Conservation (phyloP, 164 flowering plant species). For the Vitis vinifera region DNA sequence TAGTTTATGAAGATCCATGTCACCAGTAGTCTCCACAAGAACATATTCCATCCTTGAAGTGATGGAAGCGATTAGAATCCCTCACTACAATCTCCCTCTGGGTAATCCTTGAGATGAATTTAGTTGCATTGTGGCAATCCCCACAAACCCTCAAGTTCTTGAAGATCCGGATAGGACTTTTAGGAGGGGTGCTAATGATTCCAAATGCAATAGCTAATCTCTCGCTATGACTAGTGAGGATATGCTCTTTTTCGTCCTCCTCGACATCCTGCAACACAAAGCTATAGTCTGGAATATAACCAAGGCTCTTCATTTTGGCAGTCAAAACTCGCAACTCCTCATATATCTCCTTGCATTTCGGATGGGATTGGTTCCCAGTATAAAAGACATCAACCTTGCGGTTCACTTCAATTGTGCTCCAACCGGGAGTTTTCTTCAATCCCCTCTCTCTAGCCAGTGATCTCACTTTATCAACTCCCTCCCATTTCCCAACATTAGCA, state of each 20-base stretch:
- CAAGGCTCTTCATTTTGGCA: constrained; percentile 55
- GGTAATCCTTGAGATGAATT: too few relatives aligned
- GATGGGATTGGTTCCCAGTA: constrained; percentile 59
- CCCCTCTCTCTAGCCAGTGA: constrained; percentile 57
- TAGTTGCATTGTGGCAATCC: constrained; percentile 9
- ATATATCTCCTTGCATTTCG: constrained; percentile 42
- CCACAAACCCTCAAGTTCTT: constrained; percentile 73
- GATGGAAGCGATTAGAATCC: neutral
- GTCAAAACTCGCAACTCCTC: constrained; percentile 37
- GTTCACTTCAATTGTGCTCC: constrained; percentile 65
- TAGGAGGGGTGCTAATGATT: constrained; percentile 50
- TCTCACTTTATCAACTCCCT: constrained; percentile 55
- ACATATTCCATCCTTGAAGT: neutral
- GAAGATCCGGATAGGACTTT: constrained; percentile 46
- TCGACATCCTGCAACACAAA: constrained; percentile 77
- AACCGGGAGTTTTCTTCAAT: constrained; percentile 71
- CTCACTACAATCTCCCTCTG: too few relatives aligned
- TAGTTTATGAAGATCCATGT: too few relatives aligned
- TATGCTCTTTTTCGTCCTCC: constrained; percentile 70
- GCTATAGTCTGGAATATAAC: constrained; percentile 62
- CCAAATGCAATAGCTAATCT: constrained; percentile 71
- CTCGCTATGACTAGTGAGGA: constrained; percentile 58
- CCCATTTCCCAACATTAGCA: constrained; percentile 61
- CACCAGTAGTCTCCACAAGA: neutral
- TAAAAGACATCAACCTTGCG: constrained; percentile 54